Base-by-base conservation (phyloP, 1,284 basidiomycete genomes). In the Rhodotorula mucilaginosa region DNA sequence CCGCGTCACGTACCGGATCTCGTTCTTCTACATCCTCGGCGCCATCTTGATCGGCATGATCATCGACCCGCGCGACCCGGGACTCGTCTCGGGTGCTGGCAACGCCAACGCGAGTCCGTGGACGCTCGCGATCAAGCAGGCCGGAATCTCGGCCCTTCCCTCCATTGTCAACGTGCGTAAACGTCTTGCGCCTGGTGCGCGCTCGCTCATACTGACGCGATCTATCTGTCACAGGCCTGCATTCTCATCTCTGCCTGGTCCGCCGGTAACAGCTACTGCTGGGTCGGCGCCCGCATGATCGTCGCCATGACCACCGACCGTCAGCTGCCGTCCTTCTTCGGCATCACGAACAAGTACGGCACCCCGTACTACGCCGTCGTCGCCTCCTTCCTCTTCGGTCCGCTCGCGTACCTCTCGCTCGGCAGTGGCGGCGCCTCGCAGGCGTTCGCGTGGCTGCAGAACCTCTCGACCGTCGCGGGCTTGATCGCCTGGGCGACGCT, bases 201-300 rank as follows among this genome's bases (percentile, higher is more conserved):
- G 12, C 26, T 56, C 52, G 19, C 13, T 23, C 16, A 46, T 46
- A 18, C 39, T 23, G 23, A 19, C 19, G 19, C 23, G 19, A 51
- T 5, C 18, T 19, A 10, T 23, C 19, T 18, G 19, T 51, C 10
- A 19, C 49, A 63, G 49, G 84, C 84, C 31, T 82, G 83, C 62
- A 80, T 91, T 49, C 83, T 91, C 67, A 87, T 88, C 47, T 87
- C 88, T 63, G 92, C 92, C 2, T 91, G 93, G 85, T 92, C 90
- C 8, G 90, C 93, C 5, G 90, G 88, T 54, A 93, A 90, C 82
- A 89, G 87, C 48, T 89, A 86, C 83, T 79, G 93, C 60, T 96
- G 90, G 52, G 87, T 57, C 52, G 62, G 62, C 44, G n/a, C 26
- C 1, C 62, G 74, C 78, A 61, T 77, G 79, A 59, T 75, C 77